These are phyloP conservation scores for Hanseniaspora hatyaiensis DNA, from an alignment of 805 yeast genomes.

Conservation along the genomic window DNA sequence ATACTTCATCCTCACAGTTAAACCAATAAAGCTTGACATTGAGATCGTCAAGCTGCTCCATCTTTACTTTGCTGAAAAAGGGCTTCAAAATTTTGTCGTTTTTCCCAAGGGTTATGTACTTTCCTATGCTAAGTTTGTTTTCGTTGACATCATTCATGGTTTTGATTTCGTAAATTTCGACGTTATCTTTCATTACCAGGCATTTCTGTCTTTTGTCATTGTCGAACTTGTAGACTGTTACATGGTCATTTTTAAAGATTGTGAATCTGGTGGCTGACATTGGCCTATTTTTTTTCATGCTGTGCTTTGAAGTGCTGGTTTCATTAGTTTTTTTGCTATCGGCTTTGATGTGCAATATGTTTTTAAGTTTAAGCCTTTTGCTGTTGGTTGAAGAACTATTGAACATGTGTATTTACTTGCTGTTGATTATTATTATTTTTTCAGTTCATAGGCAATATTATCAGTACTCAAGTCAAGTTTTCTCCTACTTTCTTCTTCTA, in stretches of 20 bases:
- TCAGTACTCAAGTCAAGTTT: no score
- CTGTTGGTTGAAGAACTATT: neutral
- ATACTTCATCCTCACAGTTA: slow-evolving; percentile 30
- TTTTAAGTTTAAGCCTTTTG: slow-evolving; percentile 10
- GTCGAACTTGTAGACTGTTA: neutral
- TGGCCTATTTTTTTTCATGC: slow-evolving; percentile 14
- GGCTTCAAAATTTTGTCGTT: slow-evolving; percentile 48
- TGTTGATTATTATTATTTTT: no score
- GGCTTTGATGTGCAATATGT: slow-evolving; percentile 10
- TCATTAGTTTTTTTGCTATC: neutral
- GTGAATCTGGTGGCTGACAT: slow-evolving; percentile 26
- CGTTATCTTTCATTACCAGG: slow-evolving; percentile 20
- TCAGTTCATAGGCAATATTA: no score
- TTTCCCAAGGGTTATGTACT: slow-evolving; percentile 27
- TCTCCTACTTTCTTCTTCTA: no score
- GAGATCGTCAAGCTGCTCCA: slow-evolving; percentile 39
- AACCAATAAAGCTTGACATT: slow-evolving; percentile 19
- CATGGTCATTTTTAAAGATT: slow-evolving; percentile 20
- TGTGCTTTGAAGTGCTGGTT: neutral
- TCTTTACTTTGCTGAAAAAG: slow-evolving; percentile 49
- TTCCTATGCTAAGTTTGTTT: slow-evolving; percentile 16
- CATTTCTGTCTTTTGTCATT: neutral
- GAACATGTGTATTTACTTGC: no score
- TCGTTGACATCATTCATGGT: slow-evolving; percentile 20
- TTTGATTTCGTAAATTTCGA: slow-evolving; percentile 28